A percentile compares a stretch with the other conserved stretches of the same genome.
These are phyloP conservation scores for Aeminium ludgeri DNA, from an alignment of 495 filamentous ascomycete species.

Conservation along the genomic window DNA sequence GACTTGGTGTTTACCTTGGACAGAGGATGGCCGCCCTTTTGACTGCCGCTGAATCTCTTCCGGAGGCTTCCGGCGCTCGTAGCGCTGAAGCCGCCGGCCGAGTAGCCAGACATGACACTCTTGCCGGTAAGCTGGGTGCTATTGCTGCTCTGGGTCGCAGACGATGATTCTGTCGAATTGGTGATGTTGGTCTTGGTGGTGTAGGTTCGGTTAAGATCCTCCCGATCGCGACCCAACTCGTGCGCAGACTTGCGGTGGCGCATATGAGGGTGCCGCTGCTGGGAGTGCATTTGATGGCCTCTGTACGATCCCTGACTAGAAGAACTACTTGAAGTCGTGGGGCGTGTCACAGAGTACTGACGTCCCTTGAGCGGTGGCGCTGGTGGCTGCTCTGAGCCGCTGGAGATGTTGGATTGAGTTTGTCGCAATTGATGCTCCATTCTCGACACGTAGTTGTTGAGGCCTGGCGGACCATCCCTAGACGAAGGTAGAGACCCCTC, in stretches of 20 bases:
- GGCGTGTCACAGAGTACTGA: slow-evolving; percentile 8
- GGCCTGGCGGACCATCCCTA: slow-evolving; percentile 45
- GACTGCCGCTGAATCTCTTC: slow-evolving; percentile 32
- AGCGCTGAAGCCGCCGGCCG: slow-evolving; percentile 79
- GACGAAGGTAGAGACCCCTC: slow-evolving; percentile 11
- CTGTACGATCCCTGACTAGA: slow-evolving; percentile 30
- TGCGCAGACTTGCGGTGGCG: slow-evolving; percentile 63
- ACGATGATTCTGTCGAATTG: slow-evolving; percentile 53
- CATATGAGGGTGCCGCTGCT: slow-evolving; percentile 25
- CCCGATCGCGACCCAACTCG: slow-evolving; percentile 52
- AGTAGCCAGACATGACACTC: slow-evolving; percentile 84
- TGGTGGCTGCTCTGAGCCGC: slow-evolving; percentile 27
- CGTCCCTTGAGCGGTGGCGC: slow-evolving; percentile 28
- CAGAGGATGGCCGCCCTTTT: slow-evolving; percentile 30
- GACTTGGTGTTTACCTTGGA: slow-evolving; percentile 20
- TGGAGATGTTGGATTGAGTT: slow-evolving; percentile 34
- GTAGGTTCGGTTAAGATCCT: slow-evolving; percentile 53
- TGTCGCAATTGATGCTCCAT: slow-evolving; percentile 70
- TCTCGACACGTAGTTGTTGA: slow-evolving; percentile 70
- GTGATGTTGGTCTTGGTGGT: slow-evolving; percentile 80
- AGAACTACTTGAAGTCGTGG: slow-evolving; percentile 33
- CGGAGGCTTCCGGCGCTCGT: slow-evolving; percentile 88
- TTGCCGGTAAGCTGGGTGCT: slow-evolving; percentile 62
- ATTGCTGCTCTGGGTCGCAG: slow-evolving; percentile 51
- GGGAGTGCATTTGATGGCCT: slow-evolving; percentile 30